These are phyloP conservation scores for Nectriaceae sp. DNA, from an alignment of 2,329 filamentous ascomycete genomes.

Conservation along the genomic window DNA sequence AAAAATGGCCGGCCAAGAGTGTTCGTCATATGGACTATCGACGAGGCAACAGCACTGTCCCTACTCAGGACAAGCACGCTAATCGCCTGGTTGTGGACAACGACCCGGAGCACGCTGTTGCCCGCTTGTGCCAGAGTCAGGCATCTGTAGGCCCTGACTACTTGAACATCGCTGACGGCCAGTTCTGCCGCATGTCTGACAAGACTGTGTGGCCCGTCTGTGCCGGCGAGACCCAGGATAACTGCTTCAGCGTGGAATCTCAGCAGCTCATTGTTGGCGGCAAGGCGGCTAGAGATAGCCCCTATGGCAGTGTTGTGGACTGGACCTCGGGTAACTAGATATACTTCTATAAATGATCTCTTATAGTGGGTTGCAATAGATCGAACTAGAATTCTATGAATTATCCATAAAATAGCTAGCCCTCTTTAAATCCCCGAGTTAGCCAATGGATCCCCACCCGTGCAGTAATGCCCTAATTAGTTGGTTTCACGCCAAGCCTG, in stretches of 20 bases:
- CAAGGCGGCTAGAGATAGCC: neutral
- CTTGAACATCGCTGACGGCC: constrained; percentile 6
- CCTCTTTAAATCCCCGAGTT: no score
- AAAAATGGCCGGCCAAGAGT: neutral
- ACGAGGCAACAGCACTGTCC: neutral
- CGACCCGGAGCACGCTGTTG: neutral
- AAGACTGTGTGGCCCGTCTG: constrained; percentile 15
- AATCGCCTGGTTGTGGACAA: constrained; percentile 8
- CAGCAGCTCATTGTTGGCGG: constrained; percentile 9
- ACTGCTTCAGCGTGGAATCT: constrained; percentile 7
- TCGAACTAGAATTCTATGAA: no score
- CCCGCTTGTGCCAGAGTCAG: constrained; percentile 9
- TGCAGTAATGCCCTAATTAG: no score
- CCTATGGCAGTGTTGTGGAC: neutral
- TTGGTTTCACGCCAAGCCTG: no score
- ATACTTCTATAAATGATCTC: neutral
- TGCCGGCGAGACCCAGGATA: neutral
- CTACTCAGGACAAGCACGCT: neutral
- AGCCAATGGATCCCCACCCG: no score
- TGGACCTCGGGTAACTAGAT: neutral
- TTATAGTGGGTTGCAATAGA: no score
- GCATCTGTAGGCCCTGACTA: constrained; percentile 11
- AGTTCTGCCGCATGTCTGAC: constrained; percentile 16
- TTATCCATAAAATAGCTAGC: no score
- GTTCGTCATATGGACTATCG: neutral